Base-by-base conservation (phyloP, 768 basidiomycete genomes). In the Leucocoprinus birnbaumii region DNA sequence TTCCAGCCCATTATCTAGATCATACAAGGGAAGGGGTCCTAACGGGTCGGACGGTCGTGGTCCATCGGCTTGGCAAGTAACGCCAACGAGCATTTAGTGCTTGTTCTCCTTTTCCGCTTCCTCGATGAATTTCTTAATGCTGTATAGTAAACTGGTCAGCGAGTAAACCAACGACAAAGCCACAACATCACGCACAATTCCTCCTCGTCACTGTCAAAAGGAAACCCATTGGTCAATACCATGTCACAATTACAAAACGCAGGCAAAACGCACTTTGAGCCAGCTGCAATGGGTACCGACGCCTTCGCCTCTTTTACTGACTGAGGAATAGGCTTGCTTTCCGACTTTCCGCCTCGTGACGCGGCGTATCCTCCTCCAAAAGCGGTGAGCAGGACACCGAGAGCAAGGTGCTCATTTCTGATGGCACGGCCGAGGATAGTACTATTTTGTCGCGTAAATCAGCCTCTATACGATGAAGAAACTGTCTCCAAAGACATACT, bases 61-160 rank as follows among this genome's bases (percentile, higher is more conserved):
- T 21, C 27, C 16, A 22, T 19, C 16, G 8, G 14, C 18, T 16
- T 14, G 2, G 35, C 18, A 10, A 27, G 53, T 27, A 34, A 14
- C 16, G 9, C 19, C 4, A 8, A 10, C 3, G 19, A 51, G 41
- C 46, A 8, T 58, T 65, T 70, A 82, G 65, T 81, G 80, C 65
- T 80, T 79, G 60, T 66, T 72, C 67, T 83, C 87, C 72, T 88
- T 90, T 78, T 92, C 91, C 45, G 91, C 90, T 66, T 91, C 89
- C 53, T 80, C 83, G 58, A 92, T 80, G 66, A 89, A 93, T 48
- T 85, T 84, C 68, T 80, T 76, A 73, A 93, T 90, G 67, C 91
- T 93, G 58, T 46, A 50, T 26, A 22, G 27, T 45, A 55, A 45
- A 53, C 53, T 16, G 13, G 74, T 77, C 53, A 57, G 55, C 18